phyloP scores from a whole-genome alignment of 805 yeast species.

The Metschnikowia vanudenii region DNA sequence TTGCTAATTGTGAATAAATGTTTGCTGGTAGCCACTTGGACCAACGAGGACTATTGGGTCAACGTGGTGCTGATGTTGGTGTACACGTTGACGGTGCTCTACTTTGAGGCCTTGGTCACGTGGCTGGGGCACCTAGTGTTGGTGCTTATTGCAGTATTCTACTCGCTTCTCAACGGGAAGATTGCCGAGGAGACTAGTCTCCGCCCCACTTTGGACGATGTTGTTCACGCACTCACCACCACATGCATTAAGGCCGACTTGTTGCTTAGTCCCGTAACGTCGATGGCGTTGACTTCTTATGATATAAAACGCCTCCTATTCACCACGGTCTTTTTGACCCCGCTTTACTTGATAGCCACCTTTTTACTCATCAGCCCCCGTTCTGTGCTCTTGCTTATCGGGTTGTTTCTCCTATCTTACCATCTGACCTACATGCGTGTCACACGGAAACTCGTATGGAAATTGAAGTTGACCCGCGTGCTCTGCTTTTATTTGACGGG shows the following conservation, averaged over 20 bases:
- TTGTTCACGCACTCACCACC: conserved; percentile 71
- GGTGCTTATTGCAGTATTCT: conserved; percentile 58
- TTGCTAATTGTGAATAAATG: conserved; percentile 67
- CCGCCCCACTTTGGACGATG: conserved; percentile 84
- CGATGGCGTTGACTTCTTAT: conserved; percentile 67
- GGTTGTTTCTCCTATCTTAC: conserved; percentile 67
- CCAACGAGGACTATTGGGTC: conserved; percentile 78
- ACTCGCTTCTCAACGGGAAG: conserved; percentile 55
- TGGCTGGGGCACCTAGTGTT: conserved; percentile 79
- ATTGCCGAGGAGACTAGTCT: conserved; percentile 57
- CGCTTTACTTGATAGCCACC: conserved; percentile 71
- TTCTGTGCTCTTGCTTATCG: conserved; percentile 55
- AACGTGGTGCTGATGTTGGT: conserved; percentile 59
- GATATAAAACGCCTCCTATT: conserved; percentile 79
- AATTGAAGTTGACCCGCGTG: conserved; percentile 66
- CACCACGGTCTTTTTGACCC: conserved; percentile 83
- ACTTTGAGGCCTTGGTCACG: conserved; percentile 74
- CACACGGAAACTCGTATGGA: conserved; percentile 83
- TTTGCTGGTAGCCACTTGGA: conserved; percentile 83
- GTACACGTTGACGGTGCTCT: conserved; percentile 60
- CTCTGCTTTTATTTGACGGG: conserved; percentile 84
- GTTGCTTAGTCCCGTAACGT: conserved; percentile 74
- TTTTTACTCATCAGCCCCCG: conserved; percentile 71
- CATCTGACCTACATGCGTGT: conserved; percentile 86
- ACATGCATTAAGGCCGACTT: conserved; percentile 76